Evolutionary conservation across 108 stramenopile genomes (phyloP), one percentile per base, ranked within the genome.

Genomic region (Cyclotella kingstonii): DNA sequence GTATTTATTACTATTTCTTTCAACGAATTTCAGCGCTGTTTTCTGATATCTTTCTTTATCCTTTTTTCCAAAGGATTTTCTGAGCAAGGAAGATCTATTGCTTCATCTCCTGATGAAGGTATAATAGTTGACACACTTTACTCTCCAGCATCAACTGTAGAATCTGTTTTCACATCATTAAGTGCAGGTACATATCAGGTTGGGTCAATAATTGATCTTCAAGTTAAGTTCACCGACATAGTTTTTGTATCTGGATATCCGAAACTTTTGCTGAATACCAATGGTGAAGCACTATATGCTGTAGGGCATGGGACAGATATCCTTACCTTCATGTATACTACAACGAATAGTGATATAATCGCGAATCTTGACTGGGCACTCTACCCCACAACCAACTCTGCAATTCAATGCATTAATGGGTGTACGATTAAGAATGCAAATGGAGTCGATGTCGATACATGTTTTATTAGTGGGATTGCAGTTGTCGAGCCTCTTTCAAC

Each of bases 371-470:
- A 70, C 42, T 70, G 69, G 69, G 39, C 60, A 14, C 34, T 70
- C 11, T 52, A 62, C 25, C 45, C 52, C n/a, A 43, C 33, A 17
- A 60, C 53, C 10, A 21, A 61, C 54, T 54, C 69, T 12, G 60
- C 69, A 14, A 54, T 70, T 30, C 17, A 14, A 26, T 70, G 69
- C 44, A 44, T 17, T 29, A 46, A 47, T 43, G 23, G 31, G 10
- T 70, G 69, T 36, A 39, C 2, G 11, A 61, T 70, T 36, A 14
- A 42, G 28, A 70, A 70, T 54, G 54, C 50, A 31, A 61, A 61
- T 39, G 41, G 36, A 17, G 38, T 55, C 26, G 52, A 15, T 9
- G 54, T 70, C 8, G 69, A 70, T 39, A 21, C 52, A 25, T 27
- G 34, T 7, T 70, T 70, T 55, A 29, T 31, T 34, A 59, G 57